Conservation (phyloP, 768 basidiomycete species). For the Nidularia pulvinata region DNA sequence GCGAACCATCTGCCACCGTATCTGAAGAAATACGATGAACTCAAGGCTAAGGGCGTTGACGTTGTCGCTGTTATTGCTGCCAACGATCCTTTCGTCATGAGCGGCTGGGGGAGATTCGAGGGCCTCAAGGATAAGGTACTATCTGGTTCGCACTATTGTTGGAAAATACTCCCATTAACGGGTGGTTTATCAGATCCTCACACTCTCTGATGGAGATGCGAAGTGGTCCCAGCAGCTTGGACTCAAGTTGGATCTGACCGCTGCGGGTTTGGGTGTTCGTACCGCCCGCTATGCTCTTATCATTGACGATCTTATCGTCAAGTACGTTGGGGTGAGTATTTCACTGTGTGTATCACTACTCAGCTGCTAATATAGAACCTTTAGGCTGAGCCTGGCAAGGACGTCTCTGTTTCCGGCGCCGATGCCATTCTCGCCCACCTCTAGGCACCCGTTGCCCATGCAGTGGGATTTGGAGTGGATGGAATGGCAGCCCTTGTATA, state of each 20-base stretch:
- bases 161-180: neutral
- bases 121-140: conserved; percentile 67
- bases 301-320: conserved; percentile 70
- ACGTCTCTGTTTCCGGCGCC: conserved; percentile 56
- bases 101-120: conserved; percentile 59
- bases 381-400: conserved; percentile 49
- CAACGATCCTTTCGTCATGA: conserved; percentile 81
- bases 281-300: conserved; percentile 64
- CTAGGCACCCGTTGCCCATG: conserved; percentile 11
- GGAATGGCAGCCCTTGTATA: too few relatives aligned
- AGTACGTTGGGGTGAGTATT: conserved; percentile 54
- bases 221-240: conserved; percentile 57
- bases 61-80: conserved; percentile 72
- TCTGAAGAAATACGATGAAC: conserved; percentile 67
- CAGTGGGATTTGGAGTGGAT: too few relatives aligned
- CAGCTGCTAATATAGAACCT: conserved; percentile 6
- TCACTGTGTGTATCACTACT: neutral
- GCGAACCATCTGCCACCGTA: conserved; percentile 63
- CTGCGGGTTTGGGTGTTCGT: conserved; percentile 51
- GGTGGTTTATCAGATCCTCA: conserved; percentile 43
- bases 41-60: conserved; percentile 79
- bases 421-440: conserved; percentile 56
- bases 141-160: neutral
- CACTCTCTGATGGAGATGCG: conserved; percentile 54
- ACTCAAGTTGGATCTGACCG: conserved; percentile 51